A percentile compares a stretch with the other conserved stretches of the same genome.
phyloP scores from a whole-genome alignment of 2,329 filamentous ascomycete species.

The Colletotrichum sublineola region DNA sequence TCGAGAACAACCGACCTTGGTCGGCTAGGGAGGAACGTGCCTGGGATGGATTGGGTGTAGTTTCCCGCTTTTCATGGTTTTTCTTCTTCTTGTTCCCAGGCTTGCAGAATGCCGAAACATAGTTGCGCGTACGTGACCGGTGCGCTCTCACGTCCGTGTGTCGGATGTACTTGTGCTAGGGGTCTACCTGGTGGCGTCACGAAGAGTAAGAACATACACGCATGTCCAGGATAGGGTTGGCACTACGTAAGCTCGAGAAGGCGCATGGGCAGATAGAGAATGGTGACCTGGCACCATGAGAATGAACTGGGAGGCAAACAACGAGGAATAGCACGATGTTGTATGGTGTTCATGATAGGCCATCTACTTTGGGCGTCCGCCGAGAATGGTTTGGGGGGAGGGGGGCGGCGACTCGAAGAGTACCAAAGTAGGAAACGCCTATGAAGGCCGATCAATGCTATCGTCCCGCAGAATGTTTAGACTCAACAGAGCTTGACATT shows the following conservation, averaged over 20 bases:
- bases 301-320: neutral
- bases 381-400: neutral
- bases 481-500: neutral
- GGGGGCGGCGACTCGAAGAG: neutral
- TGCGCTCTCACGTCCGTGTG: slow-evolving; percentile 22
- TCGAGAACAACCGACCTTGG: neutral
- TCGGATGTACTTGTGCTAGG: slow-evolving; percentile 13
- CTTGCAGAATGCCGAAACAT: slow-evolving; percentile 33
- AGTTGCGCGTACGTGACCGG: slow-evolving; percentile 32
- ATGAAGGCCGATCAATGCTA: neutral
- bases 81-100: neutral
- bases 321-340: slow-evolving; percentile 2
- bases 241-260: slow-evolving; percentile 10
- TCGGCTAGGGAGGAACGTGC: neutral
- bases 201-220: neutral
- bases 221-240: slow-evolving; percentile 6
- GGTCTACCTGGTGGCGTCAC: slow-evolving; percentile 1
- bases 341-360: neutral
- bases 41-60: neutral
- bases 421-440: neutral
- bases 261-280: neutral
- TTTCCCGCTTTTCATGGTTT: neutral
- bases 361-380: too few species aligned
- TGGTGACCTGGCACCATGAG: neutral
- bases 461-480: neutral